Percentiles rank a stretch among this genome's conserved stretches.
Evolutionary conservation across 2,329 filamentous ascomycete genomes (phyloP).

Genomic region (Lojkania enalia): DNA sequence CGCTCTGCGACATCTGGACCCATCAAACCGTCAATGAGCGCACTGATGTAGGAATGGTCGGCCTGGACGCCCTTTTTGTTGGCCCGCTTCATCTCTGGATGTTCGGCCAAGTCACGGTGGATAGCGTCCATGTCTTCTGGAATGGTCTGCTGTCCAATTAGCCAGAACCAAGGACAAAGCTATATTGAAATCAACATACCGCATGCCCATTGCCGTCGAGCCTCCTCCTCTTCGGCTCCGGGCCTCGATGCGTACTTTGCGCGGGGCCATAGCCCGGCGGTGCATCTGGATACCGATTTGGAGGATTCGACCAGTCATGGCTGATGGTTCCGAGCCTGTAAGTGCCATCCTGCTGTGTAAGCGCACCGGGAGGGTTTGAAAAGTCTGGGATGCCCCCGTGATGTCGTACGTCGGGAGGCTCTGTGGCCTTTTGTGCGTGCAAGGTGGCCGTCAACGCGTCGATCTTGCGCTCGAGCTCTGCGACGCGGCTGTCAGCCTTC

Average conservation of each 20-base stretch:
- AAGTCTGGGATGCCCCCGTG: conserved; percentile 29
- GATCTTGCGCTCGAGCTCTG: conserved; percentile 90
- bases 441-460: conserved; percentile 82
- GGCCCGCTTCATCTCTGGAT: conserved; percentile 38
- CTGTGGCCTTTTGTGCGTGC: conserved; percentile 57
- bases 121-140: conserved; percentile 44
- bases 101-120: conserved; percentile 41
- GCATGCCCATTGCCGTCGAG: conserved; percentile 30
- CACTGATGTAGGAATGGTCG: conserved; percentile 44
- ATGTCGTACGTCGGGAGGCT: conserved; percentile 23
- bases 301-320: conserved; percentile 34
- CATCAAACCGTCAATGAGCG: conserved; percentile 53
- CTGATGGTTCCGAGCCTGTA: conserved; percentile 31
- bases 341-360: conserved; percentile 26
- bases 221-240: conserved; percentile 39
- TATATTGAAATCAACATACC: conserved; percentile 23
- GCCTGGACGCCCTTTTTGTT: conserved; percentile 32
- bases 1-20: conserved; percentile 55
- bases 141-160: conserved; percentile 31
- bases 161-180: not conserved
- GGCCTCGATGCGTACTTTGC: conserved; percentile 33
- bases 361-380: conserved; percentile 11
- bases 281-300: conserved; percentile 26
- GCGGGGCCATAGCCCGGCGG: conserved; percentile 39
- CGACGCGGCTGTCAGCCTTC: conserved; percentile 86